Evolutionary conservation across 2,329 filamentous ascomycete genomes (phyloP).

Genomic region (Aspergillus arachidicola): DNA sequence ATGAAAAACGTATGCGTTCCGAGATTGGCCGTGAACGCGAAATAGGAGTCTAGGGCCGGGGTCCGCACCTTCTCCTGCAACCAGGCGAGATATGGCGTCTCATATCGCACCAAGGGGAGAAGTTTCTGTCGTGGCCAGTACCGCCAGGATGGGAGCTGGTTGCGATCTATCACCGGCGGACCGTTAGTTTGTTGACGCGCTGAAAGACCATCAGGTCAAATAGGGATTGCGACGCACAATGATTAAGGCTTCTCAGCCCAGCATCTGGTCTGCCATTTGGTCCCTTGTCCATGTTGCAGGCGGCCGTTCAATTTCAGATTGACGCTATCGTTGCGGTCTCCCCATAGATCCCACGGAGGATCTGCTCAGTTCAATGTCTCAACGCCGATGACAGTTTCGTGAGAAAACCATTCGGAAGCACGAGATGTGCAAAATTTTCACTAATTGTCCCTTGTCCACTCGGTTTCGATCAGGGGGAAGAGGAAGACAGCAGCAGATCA

Average conservation of each 20-base stretch:
- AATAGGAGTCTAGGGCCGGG: constrained; percentile 89
- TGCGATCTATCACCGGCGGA: constrained; percentile 63
- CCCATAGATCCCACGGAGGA: constrained; percentile 25
- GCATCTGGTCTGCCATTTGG: constrained; percentile 55
- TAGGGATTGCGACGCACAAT: constrained; percentile 56
- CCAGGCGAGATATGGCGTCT: constrained; percentile 90
- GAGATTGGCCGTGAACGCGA: constrained; percentile 93
- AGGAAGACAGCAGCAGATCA: not conserved
- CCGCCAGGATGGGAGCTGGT: constrained; percentile 83
- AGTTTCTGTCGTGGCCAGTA: constrained; percentile 79
- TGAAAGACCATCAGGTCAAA: not conserved
- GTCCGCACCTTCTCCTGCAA: constrained; percentile 80
- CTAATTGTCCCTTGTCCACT: not conserved
- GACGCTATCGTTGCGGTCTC: constrained; percentile 19
- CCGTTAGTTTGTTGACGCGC: constrained; percentile 17
- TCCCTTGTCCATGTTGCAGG: constrained; percentile 41
- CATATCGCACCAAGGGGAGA: constrained; percentile 87
- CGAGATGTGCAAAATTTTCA: not conserved
- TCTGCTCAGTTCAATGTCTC: constrained; percentile 2
- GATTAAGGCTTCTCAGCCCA: constrained; percentile 76
- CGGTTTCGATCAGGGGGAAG: not conserved
- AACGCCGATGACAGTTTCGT: not conserved
- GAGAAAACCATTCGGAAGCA: not conserved
- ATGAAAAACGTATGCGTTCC: constrained; percentile 99
- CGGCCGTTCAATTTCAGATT: constrained; percentile 22